A percentile compares a stretch with the other conserved stretches of the same genome.
Evolutionary conservation across 371 early-diverging fungal species (phyloP).

Genomic region (Phascolomyces articulosus): DNA sequence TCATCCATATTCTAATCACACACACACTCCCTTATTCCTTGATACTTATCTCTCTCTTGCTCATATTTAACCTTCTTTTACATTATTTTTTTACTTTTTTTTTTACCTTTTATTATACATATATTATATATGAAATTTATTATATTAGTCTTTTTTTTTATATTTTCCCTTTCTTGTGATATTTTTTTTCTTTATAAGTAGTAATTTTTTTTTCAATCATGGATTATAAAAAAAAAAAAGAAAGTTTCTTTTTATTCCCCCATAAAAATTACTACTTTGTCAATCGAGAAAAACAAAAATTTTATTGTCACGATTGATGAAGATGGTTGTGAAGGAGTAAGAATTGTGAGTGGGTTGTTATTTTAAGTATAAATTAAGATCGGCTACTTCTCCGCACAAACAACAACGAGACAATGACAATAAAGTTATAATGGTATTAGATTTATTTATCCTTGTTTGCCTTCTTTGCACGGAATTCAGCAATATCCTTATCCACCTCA

Average conservation of each 20-base stretch:
- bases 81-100: not conserved
- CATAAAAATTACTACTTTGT: no score
- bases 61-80: no score
- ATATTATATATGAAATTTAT: not conserved
- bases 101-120: not conserved
- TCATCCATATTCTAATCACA: not conserved
- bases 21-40: not conserved
- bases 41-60: no score
- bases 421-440: no score
- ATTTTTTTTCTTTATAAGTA: not conserved
- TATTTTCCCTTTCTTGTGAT: not conserved
- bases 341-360: no score
- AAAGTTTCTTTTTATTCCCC: not conserved
- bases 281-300: no score
- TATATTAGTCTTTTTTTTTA: not conserved
- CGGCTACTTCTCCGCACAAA: no score
- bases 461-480: constrained; percentile 55
- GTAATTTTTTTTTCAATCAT: not conserved
- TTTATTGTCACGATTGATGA: no score
- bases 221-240: not conserved
- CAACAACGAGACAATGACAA: no score
- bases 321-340: no score
- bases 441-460: constrained; percentile 7
- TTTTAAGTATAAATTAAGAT: no score
- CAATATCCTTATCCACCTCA: constrained; percentile 65